Evolutionary conservation across 768 basidiomycete species (phyloP), one percentile per base, ranked within the genome.

Genomic region (Mycena crocata): DNA sequence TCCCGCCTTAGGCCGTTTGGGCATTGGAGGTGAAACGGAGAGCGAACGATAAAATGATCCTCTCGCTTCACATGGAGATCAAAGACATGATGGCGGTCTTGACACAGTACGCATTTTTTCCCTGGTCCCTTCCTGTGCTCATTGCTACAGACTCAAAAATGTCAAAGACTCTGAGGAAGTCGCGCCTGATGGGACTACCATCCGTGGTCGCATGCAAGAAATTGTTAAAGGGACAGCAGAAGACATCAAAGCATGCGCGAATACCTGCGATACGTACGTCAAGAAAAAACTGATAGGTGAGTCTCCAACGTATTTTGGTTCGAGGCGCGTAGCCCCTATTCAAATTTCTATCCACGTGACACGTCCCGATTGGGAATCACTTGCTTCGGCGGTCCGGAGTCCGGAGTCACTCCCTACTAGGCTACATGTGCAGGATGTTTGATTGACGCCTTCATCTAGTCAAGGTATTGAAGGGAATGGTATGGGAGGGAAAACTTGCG

Each of bases 21-120:
- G 78, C 78, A 19, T 74, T 83, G 45, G 82, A 81, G 40, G 56
- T 73, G 56, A 82, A 80, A 39, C 74, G 81, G n/a, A 74, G 79
- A 5, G 80, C 80, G 12, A 83, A 83, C 46, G 81, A 83, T 51
- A 79, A 75, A 62, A 78, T 76, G 62, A 75, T 83, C 30, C 66
- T 76, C 8, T 52, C 75, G 1, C 72, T 83, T 15, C 75, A 79
- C 70, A 46, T 76, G 17, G 77, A 79, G 64, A 83, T 83, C 79
- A 74, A 69, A 42, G 78, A 82, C 34, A 83, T 80, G 79, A 78
- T 82, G 76, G 52, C 57, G 2, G 74, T 74, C 13, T 68, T 81
- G 5, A 56, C 78, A 1, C 77, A 80, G 82, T 83, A 10, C 75
- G 52, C 24, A 26, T n/a, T 0, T 31, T 42, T 31, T 7, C 28